Evolutionary conservation across 257 asterid species (phyloP), one percentile per base, ranked within the genome.

Genomic region (Jaltomata sinuosa): DNA sequence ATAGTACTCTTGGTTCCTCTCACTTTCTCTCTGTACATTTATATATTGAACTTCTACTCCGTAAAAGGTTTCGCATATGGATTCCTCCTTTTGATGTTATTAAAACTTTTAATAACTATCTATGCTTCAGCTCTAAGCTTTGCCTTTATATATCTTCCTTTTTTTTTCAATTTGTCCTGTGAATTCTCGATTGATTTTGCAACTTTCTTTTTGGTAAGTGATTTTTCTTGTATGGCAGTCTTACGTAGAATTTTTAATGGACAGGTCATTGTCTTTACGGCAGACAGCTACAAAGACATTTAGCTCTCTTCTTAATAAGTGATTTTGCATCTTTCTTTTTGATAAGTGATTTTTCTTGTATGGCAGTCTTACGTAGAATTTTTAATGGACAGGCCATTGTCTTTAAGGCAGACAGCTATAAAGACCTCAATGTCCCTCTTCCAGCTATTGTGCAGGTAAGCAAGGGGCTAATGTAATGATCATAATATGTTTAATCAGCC

Each of bases 381-480:
- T 55, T 83, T 55, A 71, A 72, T 21, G 31, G 87, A 89, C 97
- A 97, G 99, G 98, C 98, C 50, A 94, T 97, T 85, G 97, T 91
- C 86, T 97, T 97, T 82, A 91, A 87, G 71, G 84, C 87, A 82
- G 93, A 92, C 64, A 94, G 93, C 62, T 97, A 91, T 95, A 92
- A 90, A 88, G 94, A 91, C 87, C 95, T 95, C 85, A 87, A 84
- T 86, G 97, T 97, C 82, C 99, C 98, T 83, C 97, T 97, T 87
- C 99, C 99, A 68, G 98, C 96, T 27, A 92, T 97, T 69, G 89
- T 93, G 85, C 99, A 96, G 99, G 98, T 95, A 83, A 67, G 78
- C 50, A 59, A 85, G 87, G 61, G 84, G 77, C 78, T 80, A 61
- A 55, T 45, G 69, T 62, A 19, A 18, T 80, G 74, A n/a, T 19